phyloP scores from a whole-genome alignment of 2,329 filamentous ascomycete species.

The Cytospora piceicola region DNA sequence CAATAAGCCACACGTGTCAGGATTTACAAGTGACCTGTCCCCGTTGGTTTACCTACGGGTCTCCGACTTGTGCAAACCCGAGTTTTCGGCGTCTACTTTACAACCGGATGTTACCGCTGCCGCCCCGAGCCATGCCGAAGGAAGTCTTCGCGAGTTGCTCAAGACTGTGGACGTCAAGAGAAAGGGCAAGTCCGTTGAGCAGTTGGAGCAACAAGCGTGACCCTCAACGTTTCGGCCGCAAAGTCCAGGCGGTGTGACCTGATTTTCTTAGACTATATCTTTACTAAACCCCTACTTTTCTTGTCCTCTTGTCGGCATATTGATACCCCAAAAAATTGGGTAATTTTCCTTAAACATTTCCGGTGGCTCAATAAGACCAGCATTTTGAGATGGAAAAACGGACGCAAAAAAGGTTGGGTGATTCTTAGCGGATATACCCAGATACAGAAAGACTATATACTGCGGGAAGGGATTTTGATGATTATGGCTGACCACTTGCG shows the following conservation, averaged over 20 bases:
- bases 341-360: neutral
- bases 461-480: neutral
- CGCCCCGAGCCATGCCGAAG: slow-evolving; percentile 55
- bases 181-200: slow-evolving; percentile 36
- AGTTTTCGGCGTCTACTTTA: slow-evolving; percentile 33
- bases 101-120: slow-evolving; percentile 10
- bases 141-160: slow-evolving; percentile 58
- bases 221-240: neutral
- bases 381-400: slow-evolving; percentile 4
- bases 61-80: slow-evolving; percentile 43
- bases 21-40: slow-evolving; percentile 33
- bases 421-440: slow-evolving; percentile 23
- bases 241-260: neutral
- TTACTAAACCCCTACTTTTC: neutral
- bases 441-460: slow-evolving; percentile 11
- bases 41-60: slow-evolving; percentile 35
- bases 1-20: slow-evolving; percentile 26
- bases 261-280: neutral
- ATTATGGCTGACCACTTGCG: neutral
- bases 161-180: slow-evolving; percentile 40
- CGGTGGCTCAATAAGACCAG: neutral
- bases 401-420: neutral
- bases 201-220: slow-evolving; percentile 10
- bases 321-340: neutral
- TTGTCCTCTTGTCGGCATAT: neutral